A percentile compares a stretch with the other conserved stretches of the same genome.
These are phyloP conservation scores for Strigomonas culicis DNA, from an alignment of 208 protist genomes.

Conservation along the genomic window DNA sequence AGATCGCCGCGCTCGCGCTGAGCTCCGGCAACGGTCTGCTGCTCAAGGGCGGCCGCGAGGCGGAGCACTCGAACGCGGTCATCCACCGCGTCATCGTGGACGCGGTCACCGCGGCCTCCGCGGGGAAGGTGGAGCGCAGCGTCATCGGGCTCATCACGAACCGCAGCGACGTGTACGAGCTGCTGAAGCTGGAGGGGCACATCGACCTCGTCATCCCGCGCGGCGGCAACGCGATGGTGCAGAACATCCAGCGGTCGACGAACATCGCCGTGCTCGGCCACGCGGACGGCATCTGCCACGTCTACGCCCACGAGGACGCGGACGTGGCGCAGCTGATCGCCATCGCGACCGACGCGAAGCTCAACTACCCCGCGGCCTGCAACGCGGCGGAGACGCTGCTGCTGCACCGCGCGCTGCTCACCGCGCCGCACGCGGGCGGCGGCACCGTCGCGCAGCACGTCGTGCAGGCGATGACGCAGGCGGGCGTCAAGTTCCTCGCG, in stretches of 20 bases:
- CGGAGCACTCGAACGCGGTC: slow-evolving; percentile 44
- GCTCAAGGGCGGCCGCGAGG: slow-evolving; percentile 88
- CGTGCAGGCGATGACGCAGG: slow-evolving; percentile 28
- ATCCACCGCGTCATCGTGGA: slow-evolving; percentile 51
- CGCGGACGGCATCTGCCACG: slow-evolving; percentile 94
- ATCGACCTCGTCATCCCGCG: slow-evolving; percentile 94
- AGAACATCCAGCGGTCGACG: slow-evolving; percentile 81
- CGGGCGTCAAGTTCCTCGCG: slow-evolving; percentile 51
- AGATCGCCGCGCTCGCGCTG: slow-evolving; percentile 84
- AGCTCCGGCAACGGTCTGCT: slow-evolving; percentile 84
- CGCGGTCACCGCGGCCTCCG: slow-evolving; percentile 33
- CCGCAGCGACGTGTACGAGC: slow-evolving; percentile 36
- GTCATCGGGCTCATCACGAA: slow-evolving; percentile 53
- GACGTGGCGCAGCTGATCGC: slow-evolving; percentile 51
- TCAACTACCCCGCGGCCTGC: slow-evolving; percentile 94
- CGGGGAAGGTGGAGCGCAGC: slow-evolving; percentile 27
- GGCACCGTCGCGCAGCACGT: slow-evolving; percentile 28
- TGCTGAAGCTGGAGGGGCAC: slow-evolving; percentile 58
- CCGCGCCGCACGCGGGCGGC: slow-evolving; percentile 5
- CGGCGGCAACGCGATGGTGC: slow-evolving; percentile 87
- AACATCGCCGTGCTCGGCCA: slow-evolving; percentile 93
- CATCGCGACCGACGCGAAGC: slow-evolving; percentile 85
- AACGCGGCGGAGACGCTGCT: slow-evolving; percentile 94
- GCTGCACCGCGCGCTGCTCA: slow-evolving; percentile 50
- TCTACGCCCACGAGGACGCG: slow-evolving; percentile 86